Percentiles rank a stretch among this genome's conserved stretches.
Conservation (phyloP, 2,329 filamentous ascomycete species). For the Aspergillus pseudoglaucus region DNA sequence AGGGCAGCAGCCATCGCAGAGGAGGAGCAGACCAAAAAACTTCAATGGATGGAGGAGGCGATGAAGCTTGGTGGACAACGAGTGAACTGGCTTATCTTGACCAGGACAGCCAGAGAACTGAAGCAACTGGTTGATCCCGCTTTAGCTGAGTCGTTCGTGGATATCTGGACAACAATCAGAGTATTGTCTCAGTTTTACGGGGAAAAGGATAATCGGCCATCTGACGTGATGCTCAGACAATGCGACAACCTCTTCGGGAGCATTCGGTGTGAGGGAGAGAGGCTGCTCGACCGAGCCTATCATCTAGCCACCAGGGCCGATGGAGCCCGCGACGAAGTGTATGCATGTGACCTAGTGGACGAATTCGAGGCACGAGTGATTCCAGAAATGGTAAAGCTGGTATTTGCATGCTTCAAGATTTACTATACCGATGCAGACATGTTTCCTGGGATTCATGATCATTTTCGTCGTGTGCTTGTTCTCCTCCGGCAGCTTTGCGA, state of each 20-base stretch:
- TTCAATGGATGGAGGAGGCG: slow-evolving; percentile 11
- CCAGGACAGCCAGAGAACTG: slow-evolving; percentile 4
- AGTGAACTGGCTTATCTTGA: slow-evolving; percentile 16
- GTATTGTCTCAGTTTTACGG: background rate
- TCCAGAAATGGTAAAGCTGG: slow-evolving; percentile 11
- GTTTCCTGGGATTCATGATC: slow-evolving; percentile 10
- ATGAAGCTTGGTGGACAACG: slow-evolving; percentile 13
- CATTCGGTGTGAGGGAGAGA: slow-evolving; percentile 7
- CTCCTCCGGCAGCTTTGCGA: slow-evolving; percentile 10
- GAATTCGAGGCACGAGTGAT: slow-evolving; percentile 16
- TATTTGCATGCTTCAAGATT: slow-evolving; percentile 13
- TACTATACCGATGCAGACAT: slow-evolving; percentile 10
- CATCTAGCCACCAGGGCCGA: background rate
- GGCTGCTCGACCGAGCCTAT: slow-evolving; percentile 11
- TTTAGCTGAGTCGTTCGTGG: background rate
- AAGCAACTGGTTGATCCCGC: background rate
- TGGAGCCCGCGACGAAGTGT: background rate
- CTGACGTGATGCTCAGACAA: background rate
- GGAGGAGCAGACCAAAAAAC: slow-evolving; percentile 2
- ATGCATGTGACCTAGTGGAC: slow-evolving; percentile 8
- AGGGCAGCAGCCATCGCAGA: background rate
- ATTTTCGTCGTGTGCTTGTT: slow-evolving; percentile 12
- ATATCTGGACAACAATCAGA: background rate
- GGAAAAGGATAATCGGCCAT: background rate
- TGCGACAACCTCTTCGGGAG: slow-evolving; percentile 7